phyloP scores from a whole-genome alignment of 2,329 filamentous ascomycete genomes.

The Stemphylium lycopersici region DNA sequence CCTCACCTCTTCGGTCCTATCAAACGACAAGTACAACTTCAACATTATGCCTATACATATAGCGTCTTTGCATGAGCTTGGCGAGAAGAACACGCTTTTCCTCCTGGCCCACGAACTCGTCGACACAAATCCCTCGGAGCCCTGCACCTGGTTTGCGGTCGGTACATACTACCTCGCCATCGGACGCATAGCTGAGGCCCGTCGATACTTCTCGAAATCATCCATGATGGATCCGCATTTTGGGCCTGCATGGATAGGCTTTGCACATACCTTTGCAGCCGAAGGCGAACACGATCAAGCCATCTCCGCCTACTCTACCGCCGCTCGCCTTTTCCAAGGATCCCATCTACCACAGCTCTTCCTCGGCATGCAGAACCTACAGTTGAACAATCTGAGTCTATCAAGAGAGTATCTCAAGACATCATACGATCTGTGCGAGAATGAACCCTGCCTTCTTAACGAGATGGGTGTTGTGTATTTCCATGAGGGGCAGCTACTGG shows the following conservation, averaged over 20 bases:
- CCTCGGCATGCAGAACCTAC: conserved; percentile 97
- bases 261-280: conserved; percentile 96
- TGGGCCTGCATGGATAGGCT: conserved; percentile 97
- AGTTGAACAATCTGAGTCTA: conserved; percentile 90
- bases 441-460: conserved; percentile 89
- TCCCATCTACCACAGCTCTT: conserved; percentile 96
- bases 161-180: conserved; percentile 94
- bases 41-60: conserved; percentile 87
- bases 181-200: conserved; percentile 86
- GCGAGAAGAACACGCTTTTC: conserved; percentile 86
- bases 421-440: conserved; percentile 80
- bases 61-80: conserved; percentile 86
- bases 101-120: conserved; percentile 90
- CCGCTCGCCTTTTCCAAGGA: conserved; percentile 91
- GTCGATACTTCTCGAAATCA: conserved; percentile 91
- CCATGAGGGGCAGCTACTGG: conserved; percentile 79
- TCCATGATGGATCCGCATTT: conserved; percentile 98
- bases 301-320: conserved; percentile 96
- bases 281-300: conserved; percentile 98
- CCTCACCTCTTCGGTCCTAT: conserved; percentile 82
- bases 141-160: conserved; percentile 91
- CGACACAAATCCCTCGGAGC: conserved; percentile 87
- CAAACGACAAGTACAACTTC: conserved; percentile 87
- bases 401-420: conserved; percentile 94
- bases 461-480: conserved; percentile 97